Percentiles rank a stretch among this genome's conserved stretches.
These are phyloP conservation scores for Comarum palustre DNA, from an alignment of 306 rosid species.

Conservation along the genomic window DNA sequence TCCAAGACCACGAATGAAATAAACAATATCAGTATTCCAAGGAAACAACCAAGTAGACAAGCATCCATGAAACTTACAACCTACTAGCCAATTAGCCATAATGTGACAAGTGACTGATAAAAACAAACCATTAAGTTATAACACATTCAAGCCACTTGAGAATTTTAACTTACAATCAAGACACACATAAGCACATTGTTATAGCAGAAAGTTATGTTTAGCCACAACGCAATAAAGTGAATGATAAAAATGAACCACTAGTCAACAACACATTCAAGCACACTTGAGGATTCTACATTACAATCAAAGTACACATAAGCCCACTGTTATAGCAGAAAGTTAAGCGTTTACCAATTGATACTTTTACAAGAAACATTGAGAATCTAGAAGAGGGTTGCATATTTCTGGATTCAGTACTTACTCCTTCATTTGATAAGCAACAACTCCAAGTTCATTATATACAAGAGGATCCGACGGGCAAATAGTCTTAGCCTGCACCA, in stretches of 20 bases:
- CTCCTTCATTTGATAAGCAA: slow-evolving; percentile 95
- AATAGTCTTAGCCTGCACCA: slow-evolving; percentile 74
- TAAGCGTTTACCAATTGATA: neutral
- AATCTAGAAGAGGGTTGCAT: neutral
- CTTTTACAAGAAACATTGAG: neutral
- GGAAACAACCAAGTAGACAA: neutral
- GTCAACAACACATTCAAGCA: neutral
- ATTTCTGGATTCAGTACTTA: slow-evolving; percentile 37
- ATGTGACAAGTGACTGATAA: neutral
- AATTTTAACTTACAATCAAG: neutral
- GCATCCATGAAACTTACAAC: neutral
- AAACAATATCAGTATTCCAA: neutral
- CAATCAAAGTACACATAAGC: neutral
- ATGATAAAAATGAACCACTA: neutral
- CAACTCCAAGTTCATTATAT: slow-evolving; percentile 94
- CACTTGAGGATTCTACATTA: neutral
- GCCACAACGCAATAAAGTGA: neutral
- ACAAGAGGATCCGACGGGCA: slow-evolving; percentile 95
- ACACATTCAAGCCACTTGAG: neutral
- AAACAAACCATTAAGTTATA: neutral
- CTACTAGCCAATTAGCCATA: neutral
- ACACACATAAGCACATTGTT: neutral
- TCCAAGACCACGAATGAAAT: neutral
- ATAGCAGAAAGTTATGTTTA: neutral
- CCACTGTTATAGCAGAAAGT: neutral